Base-by-base conservation (phyloP, 805 yeast genomes). In the Yamadazyma paraphyllophila region DNA sequence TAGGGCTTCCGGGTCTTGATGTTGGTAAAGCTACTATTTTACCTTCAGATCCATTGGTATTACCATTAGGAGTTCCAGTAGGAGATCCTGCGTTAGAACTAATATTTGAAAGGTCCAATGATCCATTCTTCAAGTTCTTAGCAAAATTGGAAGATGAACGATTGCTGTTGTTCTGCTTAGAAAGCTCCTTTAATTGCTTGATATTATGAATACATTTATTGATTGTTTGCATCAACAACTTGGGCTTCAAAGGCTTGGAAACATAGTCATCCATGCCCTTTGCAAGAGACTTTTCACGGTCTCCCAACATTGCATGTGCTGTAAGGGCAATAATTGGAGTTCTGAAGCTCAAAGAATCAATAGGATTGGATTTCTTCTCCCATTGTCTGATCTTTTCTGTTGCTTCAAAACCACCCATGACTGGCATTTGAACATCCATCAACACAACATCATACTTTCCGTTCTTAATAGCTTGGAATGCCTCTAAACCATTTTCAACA, bases 341-440 rank as follows among this genome's bases (percentile, higher is more conserved):
- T 47, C 95, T 76, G 49, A 84, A 81, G 27, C 86, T 76, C 42
- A 83, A 76, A 7, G 83, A 77, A 60, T 81, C 84, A 16, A 81
- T 79, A 36, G 91, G 89, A 51, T 83, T 82, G 15, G 82, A 76
- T 64, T 83, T 85, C 69, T 78, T 81, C 65, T 88, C 96, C 95
- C 95, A 88, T 59, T 85, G 89, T 55, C 96, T 73, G 44, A 88
- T 88, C 63, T 82, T 81, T 39, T 84, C 88, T 1, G 96, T 88
- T 2, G 96, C 96, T 59, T 88, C 96, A 62, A 88, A 88, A 0
- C 96, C 96, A 25, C 96, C 96, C 94, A 88, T 89, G 12, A 87
- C 88, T 7, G 96, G 96, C 96, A 88, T 88, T 63, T 88, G 96
- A 37, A 88, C 96, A 68, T 88, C 96, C 96, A 88, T 88, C 54